A percentile compares a stretch with the other conserved stretches of the same genome.
Conservation (phyloP, 2,329 filamentous ascomycete species). For the Fusarium torreyae region DNA sequence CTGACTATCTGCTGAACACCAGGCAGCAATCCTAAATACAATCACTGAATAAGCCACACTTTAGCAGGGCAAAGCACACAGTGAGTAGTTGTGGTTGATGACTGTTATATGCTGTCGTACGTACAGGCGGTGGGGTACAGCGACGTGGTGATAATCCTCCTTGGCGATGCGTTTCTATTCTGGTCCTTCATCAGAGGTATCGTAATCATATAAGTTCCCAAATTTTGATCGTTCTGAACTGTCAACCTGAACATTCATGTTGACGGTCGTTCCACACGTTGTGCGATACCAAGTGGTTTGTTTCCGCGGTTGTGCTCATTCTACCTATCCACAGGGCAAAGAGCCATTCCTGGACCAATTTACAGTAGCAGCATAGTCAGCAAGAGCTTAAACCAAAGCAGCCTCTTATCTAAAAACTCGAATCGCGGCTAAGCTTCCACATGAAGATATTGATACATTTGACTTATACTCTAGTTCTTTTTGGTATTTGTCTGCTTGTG, state of each 20-base stretch:
- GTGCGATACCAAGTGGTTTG: not conserved
- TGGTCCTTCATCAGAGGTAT: not conserved
- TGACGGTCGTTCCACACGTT: conserved; percentile 1
- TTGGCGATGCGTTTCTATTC: not conserved
- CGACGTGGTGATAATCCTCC: not conserved
- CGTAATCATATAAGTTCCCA: not conserved
- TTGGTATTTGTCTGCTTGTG: too few species aligned
- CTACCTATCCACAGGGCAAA: too few species aligned
- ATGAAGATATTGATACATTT: too few species aligned
- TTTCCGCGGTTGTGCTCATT: not conserved
- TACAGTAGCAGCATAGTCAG: too few species aligned
- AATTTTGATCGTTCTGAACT: conserved; percentile 1
- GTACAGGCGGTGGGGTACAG: not conserved
- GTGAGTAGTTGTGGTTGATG: too few species aligned
- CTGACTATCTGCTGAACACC: not conserved
- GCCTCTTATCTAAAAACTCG: too few species aligned
- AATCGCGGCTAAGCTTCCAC: too few species aligned
- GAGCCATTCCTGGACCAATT: too few species aligned
- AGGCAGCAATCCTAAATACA: not conserved
- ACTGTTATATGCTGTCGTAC: not conserved
- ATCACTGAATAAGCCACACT: not conserved
- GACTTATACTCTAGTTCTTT: too few species aligned
- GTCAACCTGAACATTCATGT: not conserved
- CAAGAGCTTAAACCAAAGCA: too few species aligned
- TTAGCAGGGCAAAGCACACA: too few species aligned